Percentiles rank a stretch among this genome's conserved stretches.
Conservation (phyloP, 768 basidiomycete species). For the Guyanaporus albipodus region DNA sequence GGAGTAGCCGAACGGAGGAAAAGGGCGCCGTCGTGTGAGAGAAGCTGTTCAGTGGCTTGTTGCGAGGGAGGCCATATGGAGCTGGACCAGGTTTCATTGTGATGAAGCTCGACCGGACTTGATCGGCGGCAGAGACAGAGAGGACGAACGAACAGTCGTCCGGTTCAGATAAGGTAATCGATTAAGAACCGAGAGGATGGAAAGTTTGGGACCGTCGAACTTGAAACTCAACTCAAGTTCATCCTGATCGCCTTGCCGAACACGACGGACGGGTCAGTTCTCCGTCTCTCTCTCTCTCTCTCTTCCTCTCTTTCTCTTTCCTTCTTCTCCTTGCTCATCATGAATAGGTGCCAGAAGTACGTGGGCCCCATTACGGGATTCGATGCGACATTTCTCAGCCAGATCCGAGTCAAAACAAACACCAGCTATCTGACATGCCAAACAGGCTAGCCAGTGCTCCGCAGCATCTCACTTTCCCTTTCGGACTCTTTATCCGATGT, state of each 20-base stretch:
- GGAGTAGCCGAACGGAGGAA: constrained; percentile 26
- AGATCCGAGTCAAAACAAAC: constrained; percentile 26
- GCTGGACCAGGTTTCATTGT: too few relatives aligned
- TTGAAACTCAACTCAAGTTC: constrained; percentile 31
- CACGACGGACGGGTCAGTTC: constrained; percentile 28
- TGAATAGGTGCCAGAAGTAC: constrained; percentile 5
- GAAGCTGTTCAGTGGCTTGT: constrained; percentile 13
- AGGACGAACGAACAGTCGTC: too few relatives aligned
- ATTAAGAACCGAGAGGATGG: constrained; percentile 24
- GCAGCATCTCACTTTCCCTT: too few relatives aligned
- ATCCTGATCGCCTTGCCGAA: constrained; percentile 30
- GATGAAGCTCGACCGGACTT: constrained; percentile 32
- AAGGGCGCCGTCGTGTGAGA: constrained; percentile 3
- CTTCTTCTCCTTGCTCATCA: constrained; percentile 11
- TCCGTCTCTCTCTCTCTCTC: too few relatives aligned
- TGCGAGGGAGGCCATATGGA: constrained; percentile 12
- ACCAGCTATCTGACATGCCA: constrained; percentile 17
- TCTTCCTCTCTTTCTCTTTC: too few relatives aligned
- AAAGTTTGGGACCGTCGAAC: constrained; percentile 30
- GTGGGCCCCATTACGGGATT: constrained; percentile 12
- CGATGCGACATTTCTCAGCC: constrained; percentile 23
- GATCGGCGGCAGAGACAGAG: constrained; percentile 33
- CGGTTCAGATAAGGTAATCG: constrained; percentile 30
- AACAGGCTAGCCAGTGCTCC: too few relatives aligned
- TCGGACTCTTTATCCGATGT: too few relatives aligned